phyloP scores from a whole-genome alignment of 2,329 filamentous ascomycete genomes.

The Fusarium mexicanum region DNA sequence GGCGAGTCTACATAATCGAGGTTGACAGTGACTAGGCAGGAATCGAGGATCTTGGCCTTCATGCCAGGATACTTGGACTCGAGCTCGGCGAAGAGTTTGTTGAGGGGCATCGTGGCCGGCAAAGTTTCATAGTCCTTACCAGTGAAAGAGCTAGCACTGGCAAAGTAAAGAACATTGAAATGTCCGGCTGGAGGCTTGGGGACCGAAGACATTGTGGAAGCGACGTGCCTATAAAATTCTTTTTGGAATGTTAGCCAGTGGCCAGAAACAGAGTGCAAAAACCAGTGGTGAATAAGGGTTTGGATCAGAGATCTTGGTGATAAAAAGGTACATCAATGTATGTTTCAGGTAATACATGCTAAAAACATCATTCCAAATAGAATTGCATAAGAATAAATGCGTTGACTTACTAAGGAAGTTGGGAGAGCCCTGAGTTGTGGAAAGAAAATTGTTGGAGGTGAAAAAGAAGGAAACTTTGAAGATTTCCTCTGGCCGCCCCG shows the following conservation, averaged over 20 bases:
- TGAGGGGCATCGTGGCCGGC: conserved; percentile 71
- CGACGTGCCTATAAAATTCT: conserved; percentile 8
- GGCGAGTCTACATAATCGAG: conserved; percentile 80
- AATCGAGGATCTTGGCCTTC: conserved; percentile 71
- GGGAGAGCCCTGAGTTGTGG: conserved; percentile 14
- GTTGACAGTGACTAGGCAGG: conserved; percentile 82
- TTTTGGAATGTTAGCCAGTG: conserved; percentile 36
- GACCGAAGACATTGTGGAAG: conserved; percentile 47
- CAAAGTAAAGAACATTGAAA: conserved; percentile 86
- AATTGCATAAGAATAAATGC: not conserved
- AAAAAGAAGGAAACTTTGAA: conserved; percentile 14
- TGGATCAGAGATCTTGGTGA: conserved; percentile 78
- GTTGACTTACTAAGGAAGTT: conserved; percentile 48
- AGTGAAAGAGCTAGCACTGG: conserved; percentile 76
- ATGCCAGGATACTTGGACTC: conserved; percentile 78
- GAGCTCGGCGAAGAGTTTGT: conserved; percentile 71
- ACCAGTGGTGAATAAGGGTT: conserved; percentile 34
- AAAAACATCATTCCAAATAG: conserved; percentile 60
- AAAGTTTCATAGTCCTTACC: conserved; percentile 72
- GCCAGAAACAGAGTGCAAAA: not conserved
- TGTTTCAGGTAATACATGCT: conserved; percentile 70
- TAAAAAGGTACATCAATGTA: conserved; percentile 66
- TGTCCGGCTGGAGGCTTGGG: conserved; percentile 67
- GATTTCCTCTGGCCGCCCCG: conserved; percentile 25
- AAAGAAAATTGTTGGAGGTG: conserved; percentile 8